phyloP scores from a whole-genome alignment of 768 basidiomycete genomes.

The Cantharellus cinnabarinus region DNA sequence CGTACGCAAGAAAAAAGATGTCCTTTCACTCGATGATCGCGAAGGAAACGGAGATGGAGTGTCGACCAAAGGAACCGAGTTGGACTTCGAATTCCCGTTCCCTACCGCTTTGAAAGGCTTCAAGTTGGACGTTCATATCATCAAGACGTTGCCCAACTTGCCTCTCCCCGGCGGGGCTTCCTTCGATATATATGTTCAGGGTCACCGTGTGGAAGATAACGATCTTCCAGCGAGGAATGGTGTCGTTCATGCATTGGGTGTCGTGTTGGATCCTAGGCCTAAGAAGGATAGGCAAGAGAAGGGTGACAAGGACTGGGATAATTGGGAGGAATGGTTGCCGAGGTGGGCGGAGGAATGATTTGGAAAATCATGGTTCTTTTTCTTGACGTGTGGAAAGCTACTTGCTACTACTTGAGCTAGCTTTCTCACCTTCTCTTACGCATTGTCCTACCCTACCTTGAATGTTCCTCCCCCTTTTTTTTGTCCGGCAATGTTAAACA shows the following conservation, averaged over 20 bases:
- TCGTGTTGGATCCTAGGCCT: slow-evolving; percentile 3
- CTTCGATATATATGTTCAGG: slow-evolving; percentile 5
- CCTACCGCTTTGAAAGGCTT: slow-evolving; percentile 1
- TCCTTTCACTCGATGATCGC: too few relatives aligned
- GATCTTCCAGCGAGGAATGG: slow-evolving; percentile 4
- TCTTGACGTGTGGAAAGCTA: too few relatives aligned
- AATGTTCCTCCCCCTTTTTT: too few relatives aligned
- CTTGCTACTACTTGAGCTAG: too few relatives aligned
- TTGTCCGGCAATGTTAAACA: too few relatives aligned
- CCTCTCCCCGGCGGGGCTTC: slow-evolving; percentile 3
- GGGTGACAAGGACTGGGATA: slow-evolving; percentile 4
- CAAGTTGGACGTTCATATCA: slow-evolving; percentile 2
- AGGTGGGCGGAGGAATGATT: neutral
- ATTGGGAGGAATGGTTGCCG: slow-evolving; percentile 6
- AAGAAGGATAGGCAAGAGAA: neutral
- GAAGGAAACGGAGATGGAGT: neutral
- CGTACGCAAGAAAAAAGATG: neutral
- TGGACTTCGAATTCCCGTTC: slow-evolving; percentile 3
- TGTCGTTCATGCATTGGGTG: slow-evolving; percentile 1
- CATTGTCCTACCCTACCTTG: too few relatives aligned
- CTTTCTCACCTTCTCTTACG: too few relatives aligned
- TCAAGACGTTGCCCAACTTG: slow-evolving; percentile 4
- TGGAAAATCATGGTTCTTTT: neutral
- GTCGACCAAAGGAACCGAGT: slow-evolving; percentile 1
- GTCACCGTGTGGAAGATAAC: neutral